Conservation (phyloP, 805 yeast genomes). For the Alloascoidea hylecoeti region DNA sequence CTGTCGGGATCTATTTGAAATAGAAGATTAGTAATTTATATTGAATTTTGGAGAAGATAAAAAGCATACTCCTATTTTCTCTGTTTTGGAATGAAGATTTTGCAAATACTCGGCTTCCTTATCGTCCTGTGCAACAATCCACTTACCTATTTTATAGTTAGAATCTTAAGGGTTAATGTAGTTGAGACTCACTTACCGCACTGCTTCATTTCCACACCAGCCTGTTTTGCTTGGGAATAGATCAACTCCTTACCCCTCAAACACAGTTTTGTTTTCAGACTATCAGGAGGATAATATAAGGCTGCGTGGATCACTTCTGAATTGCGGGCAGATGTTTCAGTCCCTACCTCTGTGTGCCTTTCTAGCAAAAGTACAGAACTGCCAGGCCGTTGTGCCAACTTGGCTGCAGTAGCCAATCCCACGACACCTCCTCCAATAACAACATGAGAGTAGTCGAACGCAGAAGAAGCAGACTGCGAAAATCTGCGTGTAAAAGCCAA, state of each 20-base stretch:
- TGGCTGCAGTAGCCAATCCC: constrained; percentile 71
- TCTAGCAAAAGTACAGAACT: constrained; percentile 55
- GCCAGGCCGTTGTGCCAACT: constrained; percentile 31
- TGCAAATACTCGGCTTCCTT: constrained; percentile 45
- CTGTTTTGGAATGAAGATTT: constrained; percentile 33
- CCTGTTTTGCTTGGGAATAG: constrained; percentile 28
- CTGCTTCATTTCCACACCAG: constrained; percentile 40
- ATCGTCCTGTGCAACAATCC: constrained; percentile 77
- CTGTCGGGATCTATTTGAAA: constrained; percentile 28
- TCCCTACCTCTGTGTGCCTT: constrained; percentile 49
- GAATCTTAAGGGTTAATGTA: not conserved
- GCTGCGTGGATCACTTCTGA: constrained; percentile 94
- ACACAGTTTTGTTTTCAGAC: constrained; percentile 58
- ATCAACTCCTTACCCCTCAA: constrained; percentile 60
- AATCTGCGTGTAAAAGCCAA: not conserved
- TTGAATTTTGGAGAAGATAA: not conserved
- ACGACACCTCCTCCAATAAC: constrained; percentile 79
- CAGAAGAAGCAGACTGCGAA: not conserved
- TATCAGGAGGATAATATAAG: constrained; percentile 57
- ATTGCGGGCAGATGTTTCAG: constrained; percentile 79
- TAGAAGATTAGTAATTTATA: not conserved
- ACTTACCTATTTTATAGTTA: constrained; percentile 24
- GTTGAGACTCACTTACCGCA: constrained; percentile 38
- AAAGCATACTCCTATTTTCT: constrained; percentile 24
- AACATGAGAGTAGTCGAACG: constrained; percentile 48